phyloP scores from a whole-genome alignment of 2,329 filamentous ascomycete species.

The Aspergillus calidoustus region DNA sequence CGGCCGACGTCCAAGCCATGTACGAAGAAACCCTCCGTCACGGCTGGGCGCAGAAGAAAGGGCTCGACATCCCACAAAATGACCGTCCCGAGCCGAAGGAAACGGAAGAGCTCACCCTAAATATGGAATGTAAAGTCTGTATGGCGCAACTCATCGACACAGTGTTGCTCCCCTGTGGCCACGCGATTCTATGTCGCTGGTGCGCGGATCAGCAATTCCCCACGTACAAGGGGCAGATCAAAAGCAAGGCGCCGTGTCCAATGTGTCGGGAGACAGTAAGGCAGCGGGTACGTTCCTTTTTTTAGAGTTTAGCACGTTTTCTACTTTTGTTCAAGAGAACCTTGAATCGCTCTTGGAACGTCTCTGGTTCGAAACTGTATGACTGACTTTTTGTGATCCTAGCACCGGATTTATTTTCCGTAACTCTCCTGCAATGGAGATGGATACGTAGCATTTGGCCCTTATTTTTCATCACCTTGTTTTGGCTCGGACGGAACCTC shows the following conservation, averaged over 20 bases:
- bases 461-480: not conserved
- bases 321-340: not conserved
- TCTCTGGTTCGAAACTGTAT: not conserved
- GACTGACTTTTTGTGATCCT: not conserved
- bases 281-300: slow-evolving; percentile 29
- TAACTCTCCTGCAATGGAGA: not conserved
- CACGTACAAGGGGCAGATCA: slow-evolving; percentile 36
- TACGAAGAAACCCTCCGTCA: slow-evolving; percentile 16
- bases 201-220: slow-evolving; percentile 58
- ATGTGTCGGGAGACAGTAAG: slow-evolving; percentile 35
- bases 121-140: slow-evolving; percentile 58
- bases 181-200: slow-evolving; percentile 60
- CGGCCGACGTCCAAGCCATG: slow-evolving; percentile 16
- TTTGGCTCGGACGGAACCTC: not conserved
- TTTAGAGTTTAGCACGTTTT: not conserved
- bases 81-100: slow-evolving; percentile 53
- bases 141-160: slow-evolving; percentile 58
- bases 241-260: slow-evolving; percentile 29
- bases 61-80: slow-evolving; percentile 52
- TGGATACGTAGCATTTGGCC: not conserved
- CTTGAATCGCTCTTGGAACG: not conserved
- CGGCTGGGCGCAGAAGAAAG: slow-evolving; percentile 25
- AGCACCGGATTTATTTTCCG: slow-evolving; percentile 14
- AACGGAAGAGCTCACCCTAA: slow-evolving; percentile 55
- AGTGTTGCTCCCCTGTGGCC: slow-evolving; percentile 58